Percentiles rank a stretch among this genome's conserved stretches.
phyloP scores from a whole-genome alignment of 306 rosid species.

The Comarum palustre region DNA sequence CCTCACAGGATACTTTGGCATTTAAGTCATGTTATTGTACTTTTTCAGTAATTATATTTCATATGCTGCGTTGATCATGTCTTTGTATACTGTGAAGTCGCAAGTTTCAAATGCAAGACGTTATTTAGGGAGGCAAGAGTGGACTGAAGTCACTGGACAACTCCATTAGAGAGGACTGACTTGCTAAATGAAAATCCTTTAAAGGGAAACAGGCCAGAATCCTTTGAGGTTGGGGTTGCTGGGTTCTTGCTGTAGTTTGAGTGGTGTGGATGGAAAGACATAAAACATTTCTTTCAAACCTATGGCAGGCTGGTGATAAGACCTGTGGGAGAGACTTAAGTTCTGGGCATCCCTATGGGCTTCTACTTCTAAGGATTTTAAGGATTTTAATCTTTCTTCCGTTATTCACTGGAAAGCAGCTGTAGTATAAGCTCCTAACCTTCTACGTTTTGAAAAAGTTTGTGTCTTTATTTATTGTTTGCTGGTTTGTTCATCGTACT shows the following conservation, averaged over 20 bases:
- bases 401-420: too few species aligned
- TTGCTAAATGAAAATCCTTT: neutral
- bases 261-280: neutral
- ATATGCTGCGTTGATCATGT: neutral
- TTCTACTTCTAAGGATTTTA: too few species aligned
- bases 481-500: conserved; percentile 18
- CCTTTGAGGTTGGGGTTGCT: neutral
- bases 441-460: neutral
- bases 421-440: too few species aligned
- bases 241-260: neutral
- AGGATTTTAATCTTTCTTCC: too few species aligned
- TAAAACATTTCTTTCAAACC: too few species aligned
- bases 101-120: too few species aligned
- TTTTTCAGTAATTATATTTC: neutral
- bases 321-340: too few species aligned
- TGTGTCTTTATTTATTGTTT: neutral
- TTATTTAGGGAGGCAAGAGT: neutral
- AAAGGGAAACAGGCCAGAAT: neutral
- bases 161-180: too few species aligned
- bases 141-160: neutral
- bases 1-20: neutral
- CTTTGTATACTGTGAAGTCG: neutral
- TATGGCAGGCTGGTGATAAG: too few species aligned
- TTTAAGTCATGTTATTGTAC: neutral
- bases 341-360: too few species aligned